phyloP scores from a whole-genome alignment of 192 early-diverging fungal genomes.

The Thamnidium elegans region DNA sequence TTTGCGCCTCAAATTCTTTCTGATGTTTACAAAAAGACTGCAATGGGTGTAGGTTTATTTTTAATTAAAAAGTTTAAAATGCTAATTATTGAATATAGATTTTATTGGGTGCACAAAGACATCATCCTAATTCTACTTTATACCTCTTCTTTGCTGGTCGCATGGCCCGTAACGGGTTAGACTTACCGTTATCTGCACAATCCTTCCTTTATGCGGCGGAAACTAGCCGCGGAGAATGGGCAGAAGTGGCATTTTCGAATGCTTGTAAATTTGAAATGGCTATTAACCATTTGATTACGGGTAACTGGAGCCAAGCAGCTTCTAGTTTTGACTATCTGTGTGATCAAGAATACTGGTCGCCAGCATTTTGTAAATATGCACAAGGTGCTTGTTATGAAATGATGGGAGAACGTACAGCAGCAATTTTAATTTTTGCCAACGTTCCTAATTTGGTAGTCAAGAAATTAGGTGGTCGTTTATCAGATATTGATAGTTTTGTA shows the following conservation, averaged over 20 bases:
- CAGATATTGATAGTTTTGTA: slow-evolving; percentile 47
- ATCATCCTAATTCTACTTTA: slow-evolving; percentile 49
- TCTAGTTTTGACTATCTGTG: slow-evolving; percentile 37
- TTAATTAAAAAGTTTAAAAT: neutral
- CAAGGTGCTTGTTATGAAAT: slow-evolving; percentile 46
- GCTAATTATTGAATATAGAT: slow-evolving; percentile 14
- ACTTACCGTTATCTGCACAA: slow-evolving; percentile 32
- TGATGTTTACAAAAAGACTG: slow-evolving; percentile 37
- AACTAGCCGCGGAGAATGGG: slow-evolving; percentile 35
- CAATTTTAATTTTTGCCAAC: slow-evolving; percentile 60
- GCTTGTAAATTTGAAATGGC: slow-evolving; percentile 50
- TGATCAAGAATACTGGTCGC: slow-evolving; percentile 53
- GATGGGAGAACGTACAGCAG: slow-evolving; percentile 66
- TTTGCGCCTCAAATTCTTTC: slow-evolving; percentile 48
- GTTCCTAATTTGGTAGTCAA: slow-evolving; percentile 45
- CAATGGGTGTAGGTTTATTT: slow-evolving; percentile 26
- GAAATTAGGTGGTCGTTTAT: slow-evolving; percentile 38
- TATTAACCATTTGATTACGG: slow-evolving; percentile 43
- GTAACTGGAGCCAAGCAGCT: slow-evolving; percentile 44
- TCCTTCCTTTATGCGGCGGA: slow-evolving; percentile 37
- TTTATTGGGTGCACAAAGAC: slow-evolving; percentile 41
- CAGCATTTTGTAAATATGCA: slow-evolving; percentile 46
- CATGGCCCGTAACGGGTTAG: slow-evolving; percentile 35
- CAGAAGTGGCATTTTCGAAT: slow-evolving; percentile 42
- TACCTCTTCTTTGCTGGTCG: slow-evolving; percentile 51